Evolutionary conservation across 441 rosid species (phyloP), one percentile per base, ranked within the genome.

Genomic region (Brassica balearica): DNA sequence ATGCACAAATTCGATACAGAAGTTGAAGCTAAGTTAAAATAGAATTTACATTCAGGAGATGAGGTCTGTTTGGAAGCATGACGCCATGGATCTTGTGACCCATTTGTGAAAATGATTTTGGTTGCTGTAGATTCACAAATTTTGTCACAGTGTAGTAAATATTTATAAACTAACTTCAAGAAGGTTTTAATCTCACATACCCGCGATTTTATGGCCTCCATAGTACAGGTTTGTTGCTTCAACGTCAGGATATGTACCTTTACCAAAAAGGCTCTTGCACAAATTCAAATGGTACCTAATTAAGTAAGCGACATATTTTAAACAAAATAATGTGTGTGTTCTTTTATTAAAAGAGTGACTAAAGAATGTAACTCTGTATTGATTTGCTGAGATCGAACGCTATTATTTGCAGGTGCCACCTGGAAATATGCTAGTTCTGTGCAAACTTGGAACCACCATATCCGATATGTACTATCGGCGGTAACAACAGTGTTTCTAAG

Each of bases 371-470:
- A 84, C 94, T 87, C 84, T 74, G 91, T 80, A 80, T 92, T 90
- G 77, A 94, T 84, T 89, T 82, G 88, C 76, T 92, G 85, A 19
- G 97, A 94, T 80, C 98, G 97, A 55, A 94, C 56, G 62, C 94
- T 90, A 76, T 90, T 94, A 82, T 90, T 87, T 66, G 90, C 62
- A 25, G 96, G 97, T 43, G 98, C 97, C 75, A 92, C 97, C 78
- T 92, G 98, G 80, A 92, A 94, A 82, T 87, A 94, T 8, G 98
- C 97, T 76, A 94, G 89, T 85, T 94, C 98, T 38, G 94, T 89
- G 83, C 98, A 94, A 77, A 92, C 97, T 85, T 92, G 98, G 82
- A 88, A 94, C 98, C 98, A 94, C 97, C 98, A 94, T 78, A 89
- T 72, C 77, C 94, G 87, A 73, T 81, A 90, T 68, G 84, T 72